Base-by-base conservation (phyloP, 1,284 basidiomycete genomes). In the Meira nashicola region DNA sequence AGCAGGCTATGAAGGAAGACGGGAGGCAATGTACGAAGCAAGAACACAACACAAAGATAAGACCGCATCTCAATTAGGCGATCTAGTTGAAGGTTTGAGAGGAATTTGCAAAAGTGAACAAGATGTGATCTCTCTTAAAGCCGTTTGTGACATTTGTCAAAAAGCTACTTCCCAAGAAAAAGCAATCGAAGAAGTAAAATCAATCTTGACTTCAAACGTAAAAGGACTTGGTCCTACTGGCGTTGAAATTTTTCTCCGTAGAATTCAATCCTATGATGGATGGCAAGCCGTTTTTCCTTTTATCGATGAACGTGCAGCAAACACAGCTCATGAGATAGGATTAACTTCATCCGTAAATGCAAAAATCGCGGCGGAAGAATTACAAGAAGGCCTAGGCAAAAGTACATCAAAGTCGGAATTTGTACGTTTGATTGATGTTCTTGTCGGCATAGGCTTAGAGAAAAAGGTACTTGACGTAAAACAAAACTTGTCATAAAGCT, bases 21-120 rank as follows among this genome's bases (percentile, higher is more conserved):
- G 68, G 2, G 65, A 62, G 0, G 68, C 60, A 9, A 43, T 70
- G 1, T 70, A 66, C 66, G 62, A 66, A 43, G 68, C 68, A 1
- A 50, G 66, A 11, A 70, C 68, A 1, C 68, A 68, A 57, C 68
- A 70, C 33, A 70, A 70, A 40, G 68, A 68, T 41, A 70, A 70
- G 58, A 66, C 66, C 0, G 66, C 68, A 14, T 60, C 57, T 10
- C 68, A 70, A 57, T 53, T 70, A 1, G 68, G 66, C 0, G 57
- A 48, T 10, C 58, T 70, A n/a, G 64, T 67, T 3, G 52, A 66
- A 39, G 68, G 66, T 1, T 52, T 68, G 14, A 23, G 50, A 1
- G 17, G 40, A 15, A 46, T 68, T 8, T 62, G 21, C 12, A 19
- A 44, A 63, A 55, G 56, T 37, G 48, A 50, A 11, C 40, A 58